Evolutionary conservation across 345 rosid species (phyloP).

Genomic region (Draba incana): DNA sequence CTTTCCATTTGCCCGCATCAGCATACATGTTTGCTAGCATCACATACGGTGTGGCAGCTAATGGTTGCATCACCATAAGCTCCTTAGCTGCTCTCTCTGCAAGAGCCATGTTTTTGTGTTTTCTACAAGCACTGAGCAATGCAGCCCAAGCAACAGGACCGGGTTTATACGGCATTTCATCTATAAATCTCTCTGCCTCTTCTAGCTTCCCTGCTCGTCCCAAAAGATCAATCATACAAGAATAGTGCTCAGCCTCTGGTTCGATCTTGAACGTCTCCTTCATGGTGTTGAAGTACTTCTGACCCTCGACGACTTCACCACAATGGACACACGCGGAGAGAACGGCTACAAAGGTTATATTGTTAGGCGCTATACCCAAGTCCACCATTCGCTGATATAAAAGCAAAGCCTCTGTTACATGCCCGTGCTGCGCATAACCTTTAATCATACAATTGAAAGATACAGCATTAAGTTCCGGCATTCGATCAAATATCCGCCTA

Average conservation of each 20-base stretch:
- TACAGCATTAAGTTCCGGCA: constrained; percentile 67
- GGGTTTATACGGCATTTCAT: constrained; percentile 72
- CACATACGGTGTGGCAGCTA: constrained; percentile 79
- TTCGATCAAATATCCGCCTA: constrained; percentile 64
- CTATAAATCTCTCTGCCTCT: constrained; percentile 78
- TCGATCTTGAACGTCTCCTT: constrained; percentile 63
- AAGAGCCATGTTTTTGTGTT: constrained; percentile 63
- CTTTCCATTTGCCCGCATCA: constrained; percentile 71
- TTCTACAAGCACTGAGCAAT: constrained; percentile 80
- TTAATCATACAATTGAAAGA: constrained; percentile 80
- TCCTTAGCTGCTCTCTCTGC: constrained; percentile 74
- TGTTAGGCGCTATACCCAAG: constrained; percentile 55
- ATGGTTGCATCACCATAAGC: constrained; percentile 65
- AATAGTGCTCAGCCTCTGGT: constrained; percentile 87
- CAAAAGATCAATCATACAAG: constrained; percentile 87
- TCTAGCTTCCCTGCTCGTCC: constrained; percentile 79
- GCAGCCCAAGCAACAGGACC: constrained; percentile 77
- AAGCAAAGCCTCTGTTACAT: constrained; percentile 55
- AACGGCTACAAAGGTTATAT: constrained; percentile 78
- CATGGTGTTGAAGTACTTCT: constrained; percentile 67
- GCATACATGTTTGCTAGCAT: constrained; percentile 82
- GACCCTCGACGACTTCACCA: constrained; percentile 71
- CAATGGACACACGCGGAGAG: constrained; percentile 90
- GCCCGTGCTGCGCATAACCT: constrained; percentile 81
- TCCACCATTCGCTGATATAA: constrained; percentile 73